Conservation (phyloP, 1,139 yeast species). For the Pichiaceae sp. region DNA sequence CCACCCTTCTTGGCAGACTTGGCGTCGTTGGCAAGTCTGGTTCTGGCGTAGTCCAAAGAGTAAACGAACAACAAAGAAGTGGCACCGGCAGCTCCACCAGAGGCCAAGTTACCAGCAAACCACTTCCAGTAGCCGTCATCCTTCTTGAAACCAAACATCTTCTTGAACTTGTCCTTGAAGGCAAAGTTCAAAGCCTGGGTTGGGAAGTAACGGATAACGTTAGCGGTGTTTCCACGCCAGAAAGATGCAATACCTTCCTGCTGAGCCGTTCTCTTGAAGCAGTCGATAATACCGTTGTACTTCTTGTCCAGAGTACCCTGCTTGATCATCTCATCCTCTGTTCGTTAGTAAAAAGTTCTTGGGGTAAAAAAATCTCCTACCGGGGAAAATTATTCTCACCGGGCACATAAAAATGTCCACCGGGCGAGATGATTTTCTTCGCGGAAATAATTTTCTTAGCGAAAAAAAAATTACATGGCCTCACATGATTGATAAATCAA, state of each 20-base stretch:
- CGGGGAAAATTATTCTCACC: no score
- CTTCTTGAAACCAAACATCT: constrained; percentile 69
- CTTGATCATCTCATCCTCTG: constrained; percentile 69
- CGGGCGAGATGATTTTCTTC: no score
- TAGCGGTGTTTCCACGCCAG: constrained; percentile 86
- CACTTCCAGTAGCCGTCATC: constrained; percentile 58
- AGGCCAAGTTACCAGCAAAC: constrained; percentile 75
- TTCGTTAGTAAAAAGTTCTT: neutral
- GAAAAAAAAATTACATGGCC: no score
- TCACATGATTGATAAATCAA: no score
- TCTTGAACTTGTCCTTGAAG: constrained; percentile 77
- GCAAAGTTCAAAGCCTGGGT: constrained; percentile 81
- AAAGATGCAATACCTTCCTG: constrained; percentile 65
- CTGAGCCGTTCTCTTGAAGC: constrained; percentile 65
- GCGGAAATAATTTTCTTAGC: no score
- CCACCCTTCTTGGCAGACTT: constrained; percentile 62
- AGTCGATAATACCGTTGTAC: constrained; percentile 63
- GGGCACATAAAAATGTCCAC: no score
- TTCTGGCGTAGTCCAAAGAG: constrained; percentile 78
- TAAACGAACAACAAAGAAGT: constrained; percentile 66
- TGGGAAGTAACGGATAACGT: constrained; percentile 80
- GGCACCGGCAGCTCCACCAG: constrained; percentile 83
- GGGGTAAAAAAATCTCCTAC: no score
- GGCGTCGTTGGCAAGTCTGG: constrained; percentile 79
- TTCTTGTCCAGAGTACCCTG: constrained; percentile 64